Evolutionary conservation across 2,329 filamentous ascomycete genomes (phyloP).

Genomic region (Ceratocystis lukuohia): DNA sequence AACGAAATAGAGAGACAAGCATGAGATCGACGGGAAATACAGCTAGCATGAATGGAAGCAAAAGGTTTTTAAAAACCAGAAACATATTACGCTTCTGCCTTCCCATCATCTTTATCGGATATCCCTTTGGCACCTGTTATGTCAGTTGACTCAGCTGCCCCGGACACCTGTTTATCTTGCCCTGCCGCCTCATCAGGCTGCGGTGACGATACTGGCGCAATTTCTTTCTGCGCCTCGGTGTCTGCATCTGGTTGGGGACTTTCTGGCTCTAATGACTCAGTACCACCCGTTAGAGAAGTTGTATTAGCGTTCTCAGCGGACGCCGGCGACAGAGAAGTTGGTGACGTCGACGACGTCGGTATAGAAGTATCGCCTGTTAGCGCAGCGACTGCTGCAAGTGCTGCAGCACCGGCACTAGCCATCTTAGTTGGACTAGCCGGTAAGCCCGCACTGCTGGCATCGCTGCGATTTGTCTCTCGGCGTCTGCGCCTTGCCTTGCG

Average conservation of each 20-base stretch:
- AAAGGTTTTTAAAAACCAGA: not conserved
- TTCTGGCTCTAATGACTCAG: not conserved
- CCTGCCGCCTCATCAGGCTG: not conserved
- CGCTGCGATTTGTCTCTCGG: slow-evolving; percentile 42
- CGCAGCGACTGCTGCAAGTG: slow-evolving; percentile 1
- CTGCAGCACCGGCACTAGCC: slow-evolving; percentile 12
- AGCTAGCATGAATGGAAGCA: not conserved
- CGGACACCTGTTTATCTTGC: not conserved
- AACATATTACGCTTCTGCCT: not conserved
- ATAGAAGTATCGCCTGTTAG: not conserved
- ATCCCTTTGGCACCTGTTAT: not conserved
- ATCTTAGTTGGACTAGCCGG: slow-evolving; percentile 22
- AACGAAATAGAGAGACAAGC: not conserved
- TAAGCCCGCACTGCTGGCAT: slow-evolving; percentile 18
- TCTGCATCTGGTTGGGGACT: not conserved
- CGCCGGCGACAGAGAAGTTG: not conserved
- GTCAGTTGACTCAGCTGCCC: not conserved
- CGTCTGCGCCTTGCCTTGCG: slow-evolving; percentile 52
- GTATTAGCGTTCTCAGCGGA: not conserved
- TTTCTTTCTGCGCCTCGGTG: not conserved
- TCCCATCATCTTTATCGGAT: not conserved
- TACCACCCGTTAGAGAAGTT: not conserved
- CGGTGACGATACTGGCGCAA: not conserved
- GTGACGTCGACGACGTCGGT: not conserved
- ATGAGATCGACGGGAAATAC: not conserved